These are phyloP conservation scores for Penicillium sp. DNA, from an alignment of 2,329 filamentous ascomycete genomes.

Conservation along the genomic window DNA sequence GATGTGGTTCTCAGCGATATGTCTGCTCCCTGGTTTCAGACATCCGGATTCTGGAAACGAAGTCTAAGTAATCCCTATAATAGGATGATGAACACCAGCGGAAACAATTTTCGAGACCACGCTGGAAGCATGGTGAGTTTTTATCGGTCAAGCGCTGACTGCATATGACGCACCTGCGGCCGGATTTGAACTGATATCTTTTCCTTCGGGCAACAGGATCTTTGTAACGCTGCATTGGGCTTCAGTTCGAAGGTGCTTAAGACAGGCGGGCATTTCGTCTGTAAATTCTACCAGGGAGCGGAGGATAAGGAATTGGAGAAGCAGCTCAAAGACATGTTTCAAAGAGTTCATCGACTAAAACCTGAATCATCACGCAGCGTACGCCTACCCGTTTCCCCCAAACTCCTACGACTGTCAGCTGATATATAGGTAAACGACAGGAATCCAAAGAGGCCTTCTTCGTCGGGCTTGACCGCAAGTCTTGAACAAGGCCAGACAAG, in stretches of 20 bases:
- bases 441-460: constrained; percentile 87
- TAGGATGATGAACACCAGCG: constrained; percentile 99
- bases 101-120: constrained; percentile 82
- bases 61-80: constrained; percentile 92
- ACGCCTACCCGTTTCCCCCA: constrained; percentile 21
- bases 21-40: constrained; percentile 94
- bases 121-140: constrained; percentile 80
- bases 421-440: constrained; percentile 44
- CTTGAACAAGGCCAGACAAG: constrained; percentile 26
- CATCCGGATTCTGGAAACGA: constrained; percentile 74
- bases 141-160: background rate
- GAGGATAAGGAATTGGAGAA: constrained; percentile 81
- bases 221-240: constrained; percentile 79
- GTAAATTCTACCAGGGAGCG: constrained; percentile 93
- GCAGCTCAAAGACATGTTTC: constrained; percentile 74
- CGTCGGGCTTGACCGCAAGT: constrained; percentile 72
- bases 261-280: constrained; percentile 84
- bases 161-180: background rate
- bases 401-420: constrained; percentile 9
- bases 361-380: constrained; percentile 87
- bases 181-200: background rate
- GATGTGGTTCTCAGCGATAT: constrained; percentile 98
- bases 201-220: constrained; percentile 62
- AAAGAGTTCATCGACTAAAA: constrained; percentile 81
- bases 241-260: constrained; percentile 86